Evolutionary conservation across 106 monocot genomes (phyloP).

Genomic region (Dendrobium catenatum): DNA sequence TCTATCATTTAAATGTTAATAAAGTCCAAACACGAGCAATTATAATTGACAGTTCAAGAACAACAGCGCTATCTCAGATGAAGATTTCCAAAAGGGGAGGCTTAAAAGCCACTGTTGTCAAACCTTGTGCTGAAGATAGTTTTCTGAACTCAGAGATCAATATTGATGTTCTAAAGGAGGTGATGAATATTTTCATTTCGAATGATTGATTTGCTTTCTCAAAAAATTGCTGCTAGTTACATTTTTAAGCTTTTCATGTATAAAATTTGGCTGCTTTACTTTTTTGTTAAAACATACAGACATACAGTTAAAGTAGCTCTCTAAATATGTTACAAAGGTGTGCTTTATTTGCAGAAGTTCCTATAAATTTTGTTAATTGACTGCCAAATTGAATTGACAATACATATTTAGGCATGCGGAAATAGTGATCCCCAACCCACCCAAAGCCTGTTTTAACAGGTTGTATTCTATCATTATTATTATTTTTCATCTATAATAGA

Average conservation of each 20-base stretch:
- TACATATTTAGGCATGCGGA: background rate
- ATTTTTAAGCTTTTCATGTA: background rate
- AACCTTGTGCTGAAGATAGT: constrained; percentile 66
- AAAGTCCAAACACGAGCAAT: constrained; percentile 69
- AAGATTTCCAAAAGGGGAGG: constrained; percentile 51
- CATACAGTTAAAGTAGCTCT: background rate
- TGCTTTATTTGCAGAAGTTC: background rate
- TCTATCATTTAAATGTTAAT: constrained; percentile 63
- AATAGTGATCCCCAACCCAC: background rate
- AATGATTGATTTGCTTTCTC: background rate
- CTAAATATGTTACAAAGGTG: background rate
- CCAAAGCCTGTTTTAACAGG: no score
- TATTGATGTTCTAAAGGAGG: constrained; percentile 75
- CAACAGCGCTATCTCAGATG: constrained; percentile 72
- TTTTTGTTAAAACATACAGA: background rate
- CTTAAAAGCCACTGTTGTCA: constrained; percentile 38
- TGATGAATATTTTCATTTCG: constrained; percentile 7
- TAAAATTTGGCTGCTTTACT: background rate
- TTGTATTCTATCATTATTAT: no score
- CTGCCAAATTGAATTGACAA: background rate
- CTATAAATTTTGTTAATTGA: background rate
- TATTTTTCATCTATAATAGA: no score
- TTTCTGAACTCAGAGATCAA: constrained; percentile 65
- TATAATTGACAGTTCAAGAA: constrained; percentile 34
- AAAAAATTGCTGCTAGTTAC: background rate